These are phyloP conservation scores for Onygena corvina DNA, from an alignment of 2,329 filamentous ascomycete genomes.

Conservation along the genomic window DNA sequence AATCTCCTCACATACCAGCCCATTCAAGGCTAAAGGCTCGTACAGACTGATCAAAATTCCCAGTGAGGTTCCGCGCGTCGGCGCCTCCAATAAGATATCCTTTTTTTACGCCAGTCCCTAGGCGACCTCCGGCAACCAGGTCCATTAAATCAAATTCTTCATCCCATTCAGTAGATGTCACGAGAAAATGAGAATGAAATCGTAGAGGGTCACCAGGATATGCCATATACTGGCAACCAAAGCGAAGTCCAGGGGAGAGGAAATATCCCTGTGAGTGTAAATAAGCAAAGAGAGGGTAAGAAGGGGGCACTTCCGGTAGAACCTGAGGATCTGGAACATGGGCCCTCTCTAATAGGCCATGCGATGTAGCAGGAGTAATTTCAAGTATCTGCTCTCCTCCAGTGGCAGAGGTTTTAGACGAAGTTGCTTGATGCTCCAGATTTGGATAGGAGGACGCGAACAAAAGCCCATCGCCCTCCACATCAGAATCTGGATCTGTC, in stretches of 20 bases:
- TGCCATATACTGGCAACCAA: slow-evolving; percentile 86
- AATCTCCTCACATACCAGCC: slow-evolving; percentile 64
- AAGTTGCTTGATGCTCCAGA: slow-evolving; percentile 4
- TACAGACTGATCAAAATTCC: slow-evolving; percentile 32
- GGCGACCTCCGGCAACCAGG: slow-evolving; percentile 68
- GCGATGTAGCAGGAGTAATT: slow-evolving; percentile 42
- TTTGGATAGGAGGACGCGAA: slow-evolving; percentile 5
- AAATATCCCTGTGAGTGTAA: slow-evolving; percentile 71
- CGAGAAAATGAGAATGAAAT: slow-evolving; percentile 91
- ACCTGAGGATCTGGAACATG: slow-evolving; percentile 19
- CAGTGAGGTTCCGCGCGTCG: slow-evolving; percentile 29
- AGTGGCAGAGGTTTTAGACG: slow-evolving; percentile 1
- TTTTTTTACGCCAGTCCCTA: slow-evolving; percentile 95
- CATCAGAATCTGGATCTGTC: slow-evolving; percentile 10
- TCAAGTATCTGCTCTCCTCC: neutral
- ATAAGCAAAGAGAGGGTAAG: slow-evolving; percentile 67
- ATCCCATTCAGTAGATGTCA: slow-evolving; percentile 74
- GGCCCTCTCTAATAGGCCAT: slow-evolving; percentile 33
- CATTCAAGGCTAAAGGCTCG: slow-evolving; percentile 81
- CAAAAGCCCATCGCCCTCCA: slow-evolving; percentile 6
- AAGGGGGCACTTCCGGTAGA: slow-evolving; percentile 33
- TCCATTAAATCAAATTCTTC: slow-evolving; percentile 75
- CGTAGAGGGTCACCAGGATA: slow-evolving; percentile 91
- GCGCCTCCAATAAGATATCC: slow-evolving; percentile 74
- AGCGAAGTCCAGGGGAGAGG: slow-evolving; percentile 81